Evolutionary conservation across 352 stramenopile species (phyloP), one percentile per base, ranked within the genome.

Genomic region (Thraustochytrium sp.): DNA sequence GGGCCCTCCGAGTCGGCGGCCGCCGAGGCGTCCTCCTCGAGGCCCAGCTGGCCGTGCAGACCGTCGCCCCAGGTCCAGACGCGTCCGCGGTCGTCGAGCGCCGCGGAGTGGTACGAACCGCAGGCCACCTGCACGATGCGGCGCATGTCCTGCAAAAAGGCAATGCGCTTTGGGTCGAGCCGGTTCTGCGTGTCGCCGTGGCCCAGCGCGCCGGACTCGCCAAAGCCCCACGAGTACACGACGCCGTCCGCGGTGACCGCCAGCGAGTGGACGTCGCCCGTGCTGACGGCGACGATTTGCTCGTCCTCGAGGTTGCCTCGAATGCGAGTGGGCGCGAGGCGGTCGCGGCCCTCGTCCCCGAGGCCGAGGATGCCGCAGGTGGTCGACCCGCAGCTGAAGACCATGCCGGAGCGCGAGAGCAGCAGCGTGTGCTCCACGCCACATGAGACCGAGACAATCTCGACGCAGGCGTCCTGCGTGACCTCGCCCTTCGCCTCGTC

Each of bases 161-260:
- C 74, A 8, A 82, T 51, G 9, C 74, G 51, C 54, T 82, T 82
- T 0, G 74, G 74, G 31, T 76, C 74, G 51, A 82, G 74, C 21
- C 74, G 74, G 61, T 82, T 76, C 29, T 55, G 23, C 18, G 51
- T 76, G 13, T 95, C 92, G 40, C 90, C 91, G 82, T 96, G 92
- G 42, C 93, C 92, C 61, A 97, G 87, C 72, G 91, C 95, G 85
- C 93, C 94, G 31, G 90, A 93, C 31, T 38, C 23, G 46, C 83
- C 85, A 84, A 94, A 94, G 85, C 92, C 92, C 72, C 96, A 96
- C 48, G 92, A 93, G 82, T 93, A 95, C 21, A 83, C 36, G 0
- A 76, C 76, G 23, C 76, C 76, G 29, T 62, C 44, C 9, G 3
- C 3, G 8, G 55, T 72, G 5, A 84, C n/a, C 23, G 56, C 76